A percentile compares a stretch with the other conserved stretches of the same genome.
phyloP scores from a whole-genome alignment of 1,284 basidiomycete species.

The Calocybe gambosa region DNA sequence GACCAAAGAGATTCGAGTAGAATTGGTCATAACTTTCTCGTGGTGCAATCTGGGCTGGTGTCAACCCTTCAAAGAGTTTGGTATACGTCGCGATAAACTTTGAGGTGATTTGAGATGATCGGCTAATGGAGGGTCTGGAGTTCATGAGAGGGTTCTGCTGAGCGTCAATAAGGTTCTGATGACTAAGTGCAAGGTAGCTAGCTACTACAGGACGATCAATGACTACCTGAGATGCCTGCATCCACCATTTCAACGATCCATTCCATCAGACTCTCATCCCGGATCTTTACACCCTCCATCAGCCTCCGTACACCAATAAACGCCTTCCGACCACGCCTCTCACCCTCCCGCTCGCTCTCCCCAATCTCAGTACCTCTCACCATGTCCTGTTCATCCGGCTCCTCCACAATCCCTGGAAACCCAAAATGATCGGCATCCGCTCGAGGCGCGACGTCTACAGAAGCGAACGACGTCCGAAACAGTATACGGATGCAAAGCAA shows the following conservation, averaged over 20 bases:
- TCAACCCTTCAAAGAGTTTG: conserved; percentile 17
- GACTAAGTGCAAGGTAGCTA: no score
- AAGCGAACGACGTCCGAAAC: conserved; percentile 69
- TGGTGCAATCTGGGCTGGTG: conserved; percentile 16
- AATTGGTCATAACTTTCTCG: conserved; percentile 30
- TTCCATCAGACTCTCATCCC: conserved; percentile 63
- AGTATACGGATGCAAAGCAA: conserved; percentile 70
- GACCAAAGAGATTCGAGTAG: conserved; percentile 43
- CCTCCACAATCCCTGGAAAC: conserved; percentile 70
- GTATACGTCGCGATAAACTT: conserved; percentile 18
- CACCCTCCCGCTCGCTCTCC: conserved; percentile 56
- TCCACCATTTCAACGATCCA: conserved; percentile 80
- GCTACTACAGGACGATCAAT: conserved; percentile 1
- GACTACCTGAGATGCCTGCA: conserved; percentile 29
- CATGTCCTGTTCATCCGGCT: conserved; percentile 49
- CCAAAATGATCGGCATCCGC: conserved; percentile 77
- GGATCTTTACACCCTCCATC: conserved; percentile 60
- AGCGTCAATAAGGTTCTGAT: no score
- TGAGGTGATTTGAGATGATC: conserved; percentile 11
- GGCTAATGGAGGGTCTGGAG: neutral
- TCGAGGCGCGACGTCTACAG: conserved; percentile 62
- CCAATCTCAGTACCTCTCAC: conserved; percentile 27
- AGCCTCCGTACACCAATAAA: conserved; percentile 56
- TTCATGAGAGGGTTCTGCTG: no score
- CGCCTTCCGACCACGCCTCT: conserved; percentile 59